These are phyloP conservation scores for Panicum virgatum DNA, from an alignment of 202 grass and related monocot species.

Conservation along the genomic window DNA sequence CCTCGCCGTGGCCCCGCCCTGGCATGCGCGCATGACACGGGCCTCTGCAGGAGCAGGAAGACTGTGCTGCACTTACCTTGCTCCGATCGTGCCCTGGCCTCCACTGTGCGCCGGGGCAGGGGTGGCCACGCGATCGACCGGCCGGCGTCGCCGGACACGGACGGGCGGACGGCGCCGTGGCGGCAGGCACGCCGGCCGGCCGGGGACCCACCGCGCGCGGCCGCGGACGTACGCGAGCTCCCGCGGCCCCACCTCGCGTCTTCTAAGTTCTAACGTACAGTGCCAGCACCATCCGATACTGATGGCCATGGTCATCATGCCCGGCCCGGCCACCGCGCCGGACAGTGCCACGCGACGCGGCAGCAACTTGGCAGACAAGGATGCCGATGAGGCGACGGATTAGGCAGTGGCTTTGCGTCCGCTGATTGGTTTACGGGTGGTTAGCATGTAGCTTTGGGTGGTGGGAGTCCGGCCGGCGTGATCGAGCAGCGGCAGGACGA, in stretches of 20 bases:
- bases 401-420: background rate
- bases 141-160: background rate
- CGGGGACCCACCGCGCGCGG: background rate
- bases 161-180: background rate
- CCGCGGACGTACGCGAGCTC: background rate
- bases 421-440: background rate
- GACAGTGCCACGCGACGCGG: background rate
- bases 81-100: background rate
- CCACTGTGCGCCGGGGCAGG: background rate
- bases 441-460: slow-evolving; percentile 13
- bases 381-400: background rate
- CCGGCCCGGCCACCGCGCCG: background rate
- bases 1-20: background rate
- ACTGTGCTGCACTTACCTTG: background rate
- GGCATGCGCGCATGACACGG: background rate
- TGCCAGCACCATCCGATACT: background rate
- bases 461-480: background rate
- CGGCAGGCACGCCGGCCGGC: background rate
- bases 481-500: background rate
- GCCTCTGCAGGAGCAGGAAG: background rate
- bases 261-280: background rate
- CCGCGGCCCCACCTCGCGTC: background rate
- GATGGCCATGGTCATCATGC: background rate
- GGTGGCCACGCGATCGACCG: background rate
- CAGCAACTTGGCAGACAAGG: background rate